phyloP scores from a whole-genome alignment of 306 rosid species.

The Prunus campanulata region DNA sequence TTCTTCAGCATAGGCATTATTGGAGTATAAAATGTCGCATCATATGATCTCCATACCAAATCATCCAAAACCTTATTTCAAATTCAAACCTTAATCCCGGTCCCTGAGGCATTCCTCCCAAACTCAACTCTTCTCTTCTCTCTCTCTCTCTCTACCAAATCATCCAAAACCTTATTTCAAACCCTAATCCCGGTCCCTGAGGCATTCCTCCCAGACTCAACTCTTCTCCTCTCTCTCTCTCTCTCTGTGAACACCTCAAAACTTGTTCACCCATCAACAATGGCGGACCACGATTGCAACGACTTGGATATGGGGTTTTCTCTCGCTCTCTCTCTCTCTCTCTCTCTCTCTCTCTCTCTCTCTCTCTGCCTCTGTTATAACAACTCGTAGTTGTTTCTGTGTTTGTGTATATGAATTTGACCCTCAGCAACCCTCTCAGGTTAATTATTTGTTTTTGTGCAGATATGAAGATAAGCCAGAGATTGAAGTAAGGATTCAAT shows the following conservation, averaged over 20 bases:
- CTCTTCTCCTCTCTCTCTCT: neutral
- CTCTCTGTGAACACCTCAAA: neutral
- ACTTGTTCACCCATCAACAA: constrained; percentile 10
- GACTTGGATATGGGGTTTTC: constrained; percentile 42
- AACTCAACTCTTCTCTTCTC: no score
- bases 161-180: neutral
- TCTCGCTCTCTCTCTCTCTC: no score
- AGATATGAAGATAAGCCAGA: constrained; percentile 93
- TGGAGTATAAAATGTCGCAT: no score
- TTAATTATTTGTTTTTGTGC: constrained; percentile 11
- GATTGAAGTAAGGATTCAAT: constrained; percentile 50
- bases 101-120: no score
- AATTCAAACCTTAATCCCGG: no score
- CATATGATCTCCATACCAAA: neutral
- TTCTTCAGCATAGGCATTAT: no score
- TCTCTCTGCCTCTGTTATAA: constrained; percentile 8
- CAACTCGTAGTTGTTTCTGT: neutral
- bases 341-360: no score
- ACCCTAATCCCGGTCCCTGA: neutral
- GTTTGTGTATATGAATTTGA: neutral
- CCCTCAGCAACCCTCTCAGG: neutral
- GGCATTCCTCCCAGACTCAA: neutral
- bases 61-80: no score
- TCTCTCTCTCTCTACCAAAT: neutral
- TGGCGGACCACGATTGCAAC: constrained; percentile 48